These are phyloP conservation scores for Trichosanthes truncata DNA, from an alignment of 306 rosid species.

Conservation along the genomic window DNA sequence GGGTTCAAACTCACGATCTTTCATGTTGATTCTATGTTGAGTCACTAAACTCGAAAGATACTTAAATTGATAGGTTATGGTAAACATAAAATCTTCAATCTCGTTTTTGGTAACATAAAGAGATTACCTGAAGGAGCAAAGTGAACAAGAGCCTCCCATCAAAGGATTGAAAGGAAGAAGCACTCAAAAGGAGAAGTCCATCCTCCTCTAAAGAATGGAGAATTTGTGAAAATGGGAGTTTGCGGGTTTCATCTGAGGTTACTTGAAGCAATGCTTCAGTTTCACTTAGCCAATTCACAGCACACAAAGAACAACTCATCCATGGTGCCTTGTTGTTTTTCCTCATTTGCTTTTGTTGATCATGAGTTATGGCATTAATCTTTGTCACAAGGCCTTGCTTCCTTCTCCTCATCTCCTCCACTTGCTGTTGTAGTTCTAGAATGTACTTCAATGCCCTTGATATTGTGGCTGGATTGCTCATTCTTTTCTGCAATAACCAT, in stretches of 20 bases:
- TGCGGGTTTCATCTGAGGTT: conserved; percentile 13
- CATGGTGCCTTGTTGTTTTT: background rate
- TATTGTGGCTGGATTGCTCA: conserved; percentile 52
- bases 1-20: too few species aligned
- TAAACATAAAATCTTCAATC: too few species aligned
- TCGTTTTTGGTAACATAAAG: too few species aligned
- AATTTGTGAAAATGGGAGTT: conserved; percentile 26
- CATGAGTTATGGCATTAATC: background rate
- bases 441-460: conserved; percentile 43
- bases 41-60: too few species aligned
- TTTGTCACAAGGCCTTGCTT: conserved; percentile 21
- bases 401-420: conserved; percentile 30
- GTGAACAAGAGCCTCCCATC: conserved; percentile 37
- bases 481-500: conserved; percentile 30
- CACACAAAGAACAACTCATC: conserved; percentile 23
- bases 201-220: conserved; percentile 40
- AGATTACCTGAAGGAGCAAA: conserved; percentile 37
- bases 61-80: too few species aligned
- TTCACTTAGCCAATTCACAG: conserved; percentile 35
- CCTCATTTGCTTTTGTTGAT: background rate
- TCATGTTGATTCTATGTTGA: too few species aligned
- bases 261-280: conserved; percentile 41
- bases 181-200: conserved; percentile 30
- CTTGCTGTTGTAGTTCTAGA: conserved; percentile 44
- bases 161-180: conserved; percentile 45